Evolutionary conservation across 805 yeast species (phyloP).

Genomic region (Candida mattraensis): DNA sequence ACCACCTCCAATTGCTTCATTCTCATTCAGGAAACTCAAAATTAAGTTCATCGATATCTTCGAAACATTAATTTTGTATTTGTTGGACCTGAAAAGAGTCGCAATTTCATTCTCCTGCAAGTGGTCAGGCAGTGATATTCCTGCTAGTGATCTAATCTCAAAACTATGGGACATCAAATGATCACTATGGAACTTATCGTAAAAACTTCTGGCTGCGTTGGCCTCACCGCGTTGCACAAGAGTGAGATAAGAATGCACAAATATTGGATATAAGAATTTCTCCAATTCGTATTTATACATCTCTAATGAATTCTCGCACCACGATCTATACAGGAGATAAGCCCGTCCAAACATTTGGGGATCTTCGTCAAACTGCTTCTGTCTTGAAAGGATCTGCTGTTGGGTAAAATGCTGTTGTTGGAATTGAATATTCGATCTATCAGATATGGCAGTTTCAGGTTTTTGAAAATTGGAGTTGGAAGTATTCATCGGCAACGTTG

Average conservation of each 20-base stretch:
- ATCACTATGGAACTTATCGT: slow-evolving; percentile 70
- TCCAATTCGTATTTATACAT: slow-evolving; percentile 86
- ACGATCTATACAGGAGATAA: slow-evolving; percentile 72
- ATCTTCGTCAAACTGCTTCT: slow-evolving; percentile 48
- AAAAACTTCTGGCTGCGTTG: slow-evolving; percentile 68
- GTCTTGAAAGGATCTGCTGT: slow-evolving; percentile 26
- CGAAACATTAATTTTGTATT: slow-evolving; percentile 73
- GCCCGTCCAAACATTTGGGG: slow-evolving; percentile 79
- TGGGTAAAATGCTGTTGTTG: slow-evolving; percentile 31
- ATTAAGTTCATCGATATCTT: slow-evolving; percentile 83
- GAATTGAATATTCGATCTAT: slow-evolving; percentile 34
- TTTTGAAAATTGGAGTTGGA: slow-evolving; percentile 36
- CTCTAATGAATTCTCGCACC: slow-evolving; percentile 92
- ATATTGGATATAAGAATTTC: slow-evolving; percentile 86
- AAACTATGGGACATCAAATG: slow-evolving; percentile 74
- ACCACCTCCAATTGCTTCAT: slow-evolving; percentile 90
- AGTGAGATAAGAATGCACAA: slow-evolving; percentile 83
- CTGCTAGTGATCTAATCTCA: slow-evolving; percentile 70
- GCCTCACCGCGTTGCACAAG: slow-evolving; percentile 64
- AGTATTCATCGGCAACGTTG: slow-evolving; percentile 50
- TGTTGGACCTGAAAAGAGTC: slow-evolving; percentile 66
- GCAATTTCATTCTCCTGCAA: slow-evolving; percentile 81
- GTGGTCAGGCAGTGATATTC: slow-evolving; percentile 78
- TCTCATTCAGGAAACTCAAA: slow-evolving; percentile 84
- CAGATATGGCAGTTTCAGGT: slow-evolving; percentile 36